Conservation (phyloP, 768 basidiomycete species). For the Boletus eberwhitei region DNA sequence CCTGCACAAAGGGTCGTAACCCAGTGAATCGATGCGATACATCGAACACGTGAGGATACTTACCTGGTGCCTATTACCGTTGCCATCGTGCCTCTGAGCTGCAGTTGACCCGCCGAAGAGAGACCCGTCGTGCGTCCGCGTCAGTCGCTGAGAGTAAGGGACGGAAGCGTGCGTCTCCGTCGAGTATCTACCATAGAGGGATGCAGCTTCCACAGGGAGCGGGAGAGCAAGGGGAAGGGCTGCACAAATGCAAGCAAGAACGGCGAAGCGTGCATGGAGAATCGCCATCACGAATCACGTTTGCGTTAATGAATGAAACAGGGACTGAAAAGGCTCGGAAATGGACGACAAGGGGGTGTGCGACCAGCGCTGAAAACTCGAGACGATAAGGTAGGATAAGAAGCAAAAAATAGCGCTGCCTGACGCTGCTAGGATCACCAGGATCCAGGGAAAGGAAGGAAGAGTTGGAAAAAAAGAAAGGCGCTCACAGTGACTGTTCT, state of each 20-base stretch:
- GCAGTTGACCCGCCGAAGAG: not conserved
- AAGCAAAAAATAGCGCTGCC: conserved; percentile 14
- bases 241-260: conserved; percentile 44
- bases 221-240: conserved; percentile 37
- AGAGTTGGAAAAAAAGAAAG: conserved; percentile 33
- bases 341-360: conserved; percentile 16
- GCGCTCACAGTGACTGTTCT: conserved; percentile 9
- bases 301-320: conserved; percentile 13
- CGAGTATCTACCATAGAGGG: conserved; percentile 27
- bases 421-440: conserved; percentile 43
- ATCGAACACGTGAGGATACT: not conserved
- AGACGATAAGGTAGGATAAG: conserved; percentile 18
- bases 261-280: conserved; percentile 45
- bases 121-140: not conserved
- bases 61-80: conserved; percentile 8
- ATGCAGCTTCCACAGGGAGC: conserved; percentile 37
- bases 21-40: not conserved
- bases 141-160: not conserved
- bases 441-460: conserved; percentile 45
- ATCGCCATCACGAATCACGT: conserved; percentile 43
- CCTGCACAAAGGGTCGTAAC: not conserved
- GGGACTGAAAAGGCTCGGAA: not conserved
- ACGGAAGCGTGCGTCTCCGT: conserved; percentile 3
- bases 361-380: conserved; percentile 24
- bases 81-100: not conserved